Conservation (phyloP, 2,329 filamentous ascomycete genomes). For the Fusarium setosum region DNA sequence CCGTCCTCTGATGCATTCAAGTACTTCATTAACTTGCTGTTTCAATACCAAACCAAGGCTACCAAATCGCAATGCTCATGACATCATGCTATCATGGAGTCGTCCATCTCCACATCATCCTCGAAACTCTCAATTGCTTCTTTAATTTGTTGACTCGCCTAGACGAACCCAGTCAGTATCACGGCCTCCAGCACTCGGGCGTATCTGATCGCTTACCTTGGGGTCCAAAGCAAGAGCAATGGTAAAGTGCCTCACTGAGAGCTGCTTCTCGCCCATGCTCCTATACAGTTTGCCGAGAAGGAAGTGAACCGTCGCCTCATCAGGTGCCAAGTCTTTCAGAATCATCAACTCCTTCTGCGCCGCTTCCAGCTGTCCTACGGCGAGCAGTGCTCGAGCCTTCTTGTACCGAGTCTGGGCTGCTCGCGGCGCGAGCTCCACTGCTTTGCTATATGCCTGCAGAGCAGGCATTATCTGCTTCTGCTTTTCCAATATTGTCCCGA, state of each 20-base stretch:
- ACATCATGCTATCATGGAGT: conserved; percentile 70
- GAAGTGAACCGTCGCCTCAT: conserved; percentile 97
- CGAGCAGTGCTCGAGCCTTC: conserved; percentile 88
- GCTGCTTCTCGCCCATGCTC: conserved; percentile 75
- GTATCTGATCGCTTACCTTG: conserved; percentile 72
- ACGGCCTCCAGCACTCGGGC: neutral
- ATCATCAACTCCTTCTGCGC: conserved; percentile 86
- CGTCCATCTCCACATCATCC: conserved; percentile 78
- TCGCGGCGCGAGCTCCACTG: conserved; percentile 83
- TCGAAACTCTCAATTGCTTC: conserved; percentile 95
- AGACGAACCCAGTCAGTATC: conserved; percentile 9
- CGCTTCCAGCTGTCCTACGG: conserved; percentile 74
- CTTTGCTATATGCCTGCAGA: conserved; percentile 83
- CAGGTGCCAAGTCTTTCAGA: conserved; percentile 91
- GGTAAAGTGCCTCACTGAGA: conserved; percentile 93
- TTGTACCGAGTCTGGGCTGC: conserved; percentile 90
- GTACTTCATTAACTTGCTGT: conserved; percentile 28
- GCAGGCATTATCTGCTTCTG: conserved; percentile 85
- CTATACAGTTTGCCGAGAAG: conserved; percentile 88
- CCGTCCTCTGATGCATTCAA: conserved; percentile 8
- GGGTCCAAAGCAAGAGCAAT: conserved; percentile 95
- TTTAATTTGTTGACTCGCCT: conserved; percentile 95
- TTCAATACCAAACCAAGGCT: conserved; percentile 28
- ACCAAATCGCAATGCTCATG: conserved; percentile 40
- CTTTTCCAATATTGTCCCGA: conserved; percentile 90